Conservation (phyloP, 164 flowering plant genomes). For the Euptelea pleiosperma region DNA sequence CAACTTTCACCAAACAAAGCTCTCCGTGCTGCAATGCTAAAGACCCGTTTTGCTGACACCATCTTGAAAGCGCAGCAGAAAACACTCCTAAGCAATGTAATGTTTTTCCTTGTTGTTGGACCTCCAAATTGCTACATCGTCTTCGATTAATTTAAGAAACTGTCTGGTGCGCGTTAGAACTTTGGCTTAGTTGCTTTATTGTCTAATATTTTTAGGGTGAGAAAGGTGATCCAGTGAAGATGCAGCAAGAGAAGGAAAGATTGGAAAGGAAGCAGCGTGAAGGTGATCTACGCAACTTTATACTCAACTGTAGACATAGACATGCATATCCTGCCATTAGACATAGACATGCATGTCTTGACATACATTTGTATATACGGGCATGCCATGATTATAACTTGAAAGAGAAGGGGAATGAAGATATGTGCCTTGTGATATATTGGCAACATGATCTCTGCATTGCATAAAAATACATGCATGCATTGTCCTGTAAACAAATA, state of each 20-base stretch:
- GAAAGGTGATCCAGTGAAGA: conserved; percentile 46
- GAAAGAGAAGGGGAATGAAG: too few species aligned
- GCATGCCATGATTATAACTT: too few species aligned
- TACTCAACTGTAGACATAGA: background rate
- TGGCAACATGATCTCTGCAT: too few species aligned
- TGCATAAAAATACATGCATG: too few species aligned
- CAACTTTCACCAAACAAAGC: conserved; percentile 72
- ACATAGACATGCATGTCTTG: too few species aligned
- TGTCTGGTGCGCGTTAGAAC: background rate
- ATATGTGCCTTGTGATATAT: too few species aligned
- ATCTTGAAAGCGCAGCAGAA: conserved; percentile 76
- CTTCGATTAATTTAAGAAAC: background rate
- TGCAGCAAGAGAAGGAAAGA: conserved; percentile 54
- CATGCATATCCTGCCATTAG: too few species aligned
- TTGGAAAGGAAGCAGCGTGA: conserved; percentile 62
- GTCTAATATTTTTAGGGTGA: conserved; percentile 39
- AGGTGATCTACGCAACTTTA: conserved; percentile 38
- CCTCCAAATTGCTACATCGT: background rate
- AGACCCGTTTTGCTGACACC: conserved; percentile 78
- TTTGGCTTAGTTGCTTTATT: conserved; percentile 1
- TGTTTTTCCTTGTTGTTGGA: background rate
- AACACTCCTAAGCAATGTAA: conserved; percentile 57
- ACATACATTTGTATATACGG: too few species aligned
- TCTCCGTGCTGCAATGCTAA: conserved; percentile 77
- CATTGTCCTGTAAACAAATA: too few species aligned